A percentile compares a stretch with the other conserved stretches of the same genome.
phyloP scores from a whole-genome alignment of 352 stramenopile species.

The Blastocystis sp. region DNA sequence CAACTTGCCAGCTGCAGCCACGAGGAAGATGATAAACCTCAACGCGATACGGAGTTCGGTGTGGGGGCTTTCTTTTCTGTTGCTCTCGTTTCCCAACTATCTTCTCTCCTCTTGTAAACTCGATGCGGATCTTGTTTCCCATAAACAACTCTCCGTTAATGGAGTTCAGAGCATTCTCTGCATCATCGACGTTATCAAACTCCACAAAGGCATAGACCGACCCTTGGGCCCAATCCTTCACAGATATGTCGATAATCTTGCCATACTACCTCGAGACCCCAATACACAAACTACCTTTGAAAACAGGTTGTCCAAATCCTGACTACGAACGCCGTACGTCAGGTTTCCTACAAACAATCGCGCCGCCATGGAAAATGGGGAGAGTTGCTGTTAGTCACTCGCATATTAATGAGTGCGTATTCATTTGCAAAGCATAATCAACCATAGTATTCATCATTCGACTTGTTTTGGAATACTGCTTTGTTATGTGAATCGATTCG shows the following conservation, averaged over 20 bases:
- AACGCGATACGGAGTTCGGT: background rate
- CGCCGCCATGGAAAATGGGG: background rate
- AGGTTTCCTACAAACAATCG: slow-evolving; percentile 21
- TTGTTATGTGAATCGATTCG: too few species aligned
- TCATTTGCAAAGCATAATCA: too few species aligned
- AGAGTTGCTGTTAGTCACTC: too few species aligned
- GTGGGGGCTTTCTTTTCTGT: background rate
- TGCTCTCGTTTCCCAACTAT: background rate
- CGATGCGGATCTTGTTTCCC: slow-evolving; percentile 10
- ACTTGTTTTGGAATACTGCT: too few species aligned
- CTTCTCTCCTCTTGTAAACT: slow-evolving; percentile 23
- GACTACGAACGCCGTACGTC: background rate
- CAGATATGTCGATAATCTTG: background rate
- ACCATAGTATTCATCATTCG: too few species aligned
- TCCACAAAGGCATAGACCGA: slow-evolving; percentile 40
- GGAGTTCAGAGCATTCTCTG: slow-evolving; percentile 4
- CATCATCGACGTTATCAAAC: slow-evolving; percentile 10
- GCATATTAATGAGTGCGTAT: too few species aligned
- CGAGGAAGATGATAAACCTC: slow-evolving; percentile 14
- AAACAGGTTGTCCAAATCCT: slow-evolving; percentile 12
- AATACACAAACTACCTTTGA: background rate
- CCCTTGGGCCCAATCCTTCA: background rate
- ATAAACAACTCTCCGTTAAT: slow-evolving; percentile 23
- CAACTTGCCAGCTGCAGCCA: slow-evolving; percentile 32
- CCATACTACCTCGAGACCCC: background rate